These are phyloP conservation scores for Punica granatum DNA, from an alignment of 345 rosid genomes.

Conservation along the genomic window DNA sequence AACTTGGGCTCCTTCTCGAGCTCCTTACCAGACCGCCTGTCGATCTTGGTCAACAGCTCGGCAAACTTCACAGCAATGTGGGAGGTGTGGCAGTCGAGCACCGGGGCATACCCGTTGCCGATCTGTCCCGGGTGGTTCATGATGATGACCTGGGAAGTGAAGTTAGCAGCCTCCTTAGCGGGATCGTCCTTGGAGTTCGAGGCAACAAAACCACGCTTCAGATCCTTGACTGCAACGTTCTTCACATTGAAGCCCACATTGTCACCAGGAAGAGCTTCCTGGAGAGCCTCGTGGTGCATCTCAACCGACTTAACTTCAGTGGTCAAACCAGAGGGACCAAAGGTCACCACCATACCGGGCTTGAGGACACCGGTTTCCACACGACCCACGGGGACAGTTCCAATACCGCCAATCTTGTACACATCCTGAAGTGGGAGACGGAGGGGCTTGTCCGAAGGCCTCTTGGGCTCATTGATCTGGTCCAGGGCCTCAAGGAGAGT, in stretches of 20 bases:
- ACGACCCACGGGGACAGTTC: background rate
- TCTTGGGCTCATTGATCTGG: constrained; percentile 6
- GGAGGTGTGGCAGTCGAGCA: constrained; percentile 5
- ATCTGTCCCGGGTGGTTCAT: constrained; percentile 4
- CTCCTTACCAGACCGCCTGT: background rate
- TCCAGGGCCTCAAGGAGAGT: constrained; percentile 4
- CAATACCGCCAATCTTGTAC: constrained; percentile 4
- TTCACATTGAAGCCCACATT: constrained; percentile 3
- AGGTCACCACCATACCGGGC: background rate
- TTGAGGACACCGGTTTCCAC: background rate
- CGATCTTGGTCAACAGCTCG: background rate
- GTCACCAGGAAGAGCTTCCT: background rate
- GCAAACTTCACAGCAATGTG: constrained; percentile 2
- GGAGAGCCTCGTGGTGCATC: background rate
- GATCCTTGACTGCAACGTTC: constrained; percentile 8
- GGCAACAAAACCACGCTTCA: background rate
- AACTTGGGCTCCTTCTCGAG: constrained; percentile 4
- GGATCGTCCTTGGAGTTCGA: constrained; percentile 3
- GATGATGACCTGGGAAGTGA: constrained; percentile 1
- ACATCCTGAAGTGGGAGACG: constrained; percentile 5
- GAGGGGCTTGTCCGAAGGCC: constrained; percentile 9
- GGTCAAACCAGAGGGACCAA: constrained; percentile 3
- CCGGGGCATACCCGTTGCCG: constrained; percentile 1
- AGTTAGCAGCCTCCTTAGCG: background rate
- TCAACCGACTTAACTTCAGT: constrained; percentile 7